Percentiles rank a stretch among this genome's conserved stretches.
Evolutionary conservation across 2,329 filamentous ascomycete species (phyloP).

Genomic region (Calonectria crousiana): DNA sequence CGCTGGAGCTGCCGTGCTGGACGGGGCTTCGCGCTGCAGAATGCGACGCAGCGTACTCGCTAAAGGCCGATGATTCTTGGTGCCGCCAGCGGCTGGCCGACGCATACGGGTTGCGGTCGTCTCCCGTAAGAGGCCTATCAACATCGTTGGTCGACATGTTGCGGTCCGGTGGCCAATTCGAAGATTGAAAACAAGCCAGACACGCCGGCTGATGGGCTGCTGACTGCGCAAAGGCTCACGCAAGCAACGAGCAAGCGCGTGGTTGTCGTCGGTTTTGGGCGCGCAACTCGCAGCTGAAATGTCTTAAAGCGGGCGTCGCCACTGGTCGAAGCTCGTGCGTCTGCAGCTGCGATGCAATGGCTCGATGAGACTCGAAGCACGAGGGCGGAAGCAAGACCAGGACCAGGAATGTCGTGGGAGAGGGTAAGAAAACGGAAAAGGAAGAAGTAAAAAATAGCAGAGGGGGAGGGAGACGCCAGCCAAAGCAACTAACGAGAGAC

Average conservation of each 20-base stretch:
- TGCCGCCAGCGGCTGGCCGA: slow-evolving; percentile 73
- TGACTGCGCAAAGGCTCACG: not conserved
- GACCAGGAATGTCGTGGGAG: not conserved
- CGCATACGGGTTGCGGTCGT: slow-evolving; percentile 64
- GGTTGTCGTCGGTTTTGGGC: slow-evolving; percentile 21
- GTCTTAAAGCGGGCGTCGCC: slow-evolving; percentile 22
- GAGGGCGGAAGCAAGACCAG: not conserved
- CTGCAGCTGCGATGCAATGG: slow-evolving; percentile 3
- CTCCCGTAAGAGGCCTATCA: slow-evolving; percentile 42
- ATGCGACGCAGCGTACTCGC: slow-evolving; percentile 57
- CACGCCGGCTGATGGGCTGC: not conserved
- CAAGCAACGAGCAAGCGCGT: slow-evolving; percentile 12
- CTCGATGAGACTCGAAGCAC: not conserved
- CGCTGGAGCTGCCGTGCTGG: slow-evolving; percentile 57
- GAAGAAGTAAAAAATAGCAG: not conserved
- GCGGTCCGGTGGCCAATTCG: slow-evolving; percentile 8
- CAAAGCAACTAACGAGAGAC: slow-evolving; percentile 10
- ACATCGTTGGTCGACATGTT: slow-evolving; percentile 40
- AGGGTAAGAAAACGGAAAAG: not conserved
- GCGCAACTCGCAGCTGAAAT: slow-evolving; percentile 23
- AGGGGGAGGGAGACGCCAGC: not conserved
- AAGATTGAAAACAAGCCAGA: not conserved
- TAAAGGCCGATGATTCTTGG: slow-evolving; percentile 70
- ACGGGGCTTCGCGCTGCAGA: slow-evolving; percentile 46
- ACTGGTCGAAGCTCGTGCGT: slow-evolving; percentile 10